These are phyloP conservation scores for Linnemannia elongata DNA, from an alignment of 192 early-diverging fungal genomes.

Conservation along the genomic window DNA sequence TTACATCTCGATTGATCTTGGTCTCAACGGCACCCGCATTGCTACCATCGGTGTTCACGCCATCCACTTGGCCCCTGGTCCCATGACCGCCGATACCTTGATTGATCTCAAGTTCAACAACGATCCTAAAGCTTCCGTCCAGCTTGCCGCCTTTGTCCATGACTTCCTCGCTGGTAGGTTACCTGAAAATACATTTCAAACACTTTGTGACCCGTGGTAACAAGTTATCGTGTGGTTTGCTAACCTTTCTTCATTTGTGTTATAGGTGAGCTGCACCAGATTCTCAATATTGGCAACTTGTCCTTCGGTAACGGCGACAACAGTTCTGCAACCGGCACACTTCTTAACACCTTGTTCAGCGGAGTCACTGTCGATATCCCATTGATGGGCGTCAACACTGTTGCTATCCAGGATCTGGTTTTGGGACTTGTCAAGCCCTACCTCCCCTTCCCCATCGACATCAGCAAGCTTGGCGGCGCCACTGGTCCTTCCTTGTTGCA, in stretches of 20 bases:
- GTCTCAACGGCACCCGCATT: constrained; percentile 23
- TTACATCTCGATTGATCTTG: constrained; percentile 20
- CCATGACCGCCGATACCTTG: constrained; percentile 11
- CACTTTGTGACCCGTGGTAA: background rate
- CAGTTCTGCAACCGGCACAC: background rate
- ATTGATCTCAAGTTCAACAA: constrained; percentile 32
- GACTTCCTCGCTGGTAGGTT: constrained; percentile 26
- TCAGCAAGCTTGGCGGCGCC: constrained; percentile 19
- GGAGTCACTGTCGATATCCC: constrained; percentile 25
- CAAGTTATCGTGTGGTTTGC: background rate
- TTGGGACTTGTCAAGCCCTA: constrained; percentile 24
- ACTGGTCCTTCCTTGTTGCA: constrained; percentile 5
- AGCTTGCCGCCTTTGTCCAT: constrained; percentile 20
- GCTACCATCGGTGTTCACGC: constrained; percentile 19
- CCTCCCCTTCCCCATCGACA: constrained; percentile 29
- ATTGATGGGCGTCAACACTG: constrained; percentile 17
- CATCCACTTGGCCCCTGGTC: constrained; percentile 18
- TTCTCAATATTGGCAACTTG: constrained; percentile 37
- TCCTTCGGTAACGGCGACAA: constrained; percentile 19
- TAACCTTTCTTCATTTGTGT: background rate
- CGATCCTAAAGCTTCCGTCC: constrained; percentile 10
- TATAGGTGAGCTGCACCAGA: constrained; percentile 20
- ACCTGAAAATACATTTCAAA: background rate
- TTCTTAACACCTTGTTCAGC: constrained; percentile 29
- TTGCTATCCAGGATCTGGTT: constrained; percentile 23